A percentile compares a stretch with the other conserved stretches of the same genome.
These are phyloP conservation scores for Letharia columbiana DNA, from an alignment of 495 filamentous ascomycete genomes.

Conservation along the genomic window DNA sequence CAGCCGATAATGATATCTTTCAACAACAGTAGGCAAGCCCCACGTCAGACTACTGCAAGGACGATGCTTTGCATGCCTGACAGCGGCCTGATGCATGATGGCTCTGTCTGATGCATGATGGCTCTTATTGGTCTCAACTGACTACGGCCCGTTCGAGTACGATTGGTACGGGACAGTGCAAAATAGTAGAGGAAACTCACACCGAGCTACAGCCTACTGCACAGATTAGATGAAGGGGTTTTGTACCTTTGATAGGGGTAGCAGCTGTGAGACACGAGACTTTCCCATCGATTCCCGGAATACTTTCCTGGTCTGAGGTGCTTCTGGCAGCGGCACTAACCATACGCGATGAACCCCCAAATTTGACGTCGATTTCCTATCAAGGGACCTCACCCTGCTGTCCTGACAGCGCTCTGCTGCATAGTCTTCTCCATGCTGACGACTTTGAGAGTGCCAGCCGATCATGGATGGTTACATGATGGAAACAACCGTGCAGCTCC, in stretches of 20 bases:
- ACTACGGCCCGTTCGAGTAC: background rate
- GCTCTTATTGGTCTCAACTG: background rate
- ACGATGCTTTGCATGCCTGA: background rate
- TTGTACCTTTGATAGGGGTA: background rate
- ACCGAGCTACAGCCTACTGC: too few species aligned
- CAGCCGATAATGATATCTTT: background rate
- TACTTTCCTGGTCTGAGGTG: background rate
- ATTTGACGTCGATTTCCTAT: background rate
- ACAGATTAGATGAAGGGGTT: background rate
- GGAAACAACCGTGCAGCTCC: background rate
- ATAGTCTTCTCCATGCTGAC: background rate
- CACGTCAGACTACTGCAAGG: background rate
- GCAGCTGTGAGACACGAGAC: background rate
- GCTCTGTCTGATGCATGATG: background rate
- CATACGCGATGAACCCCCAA: background rate
- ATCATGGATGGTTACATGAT: background rate
- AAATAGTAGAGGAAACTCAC: background rate
- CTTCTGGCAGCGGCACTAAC: background rate
- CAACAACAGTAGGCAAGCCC: background rate
- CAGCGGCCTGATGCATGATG: slow-evolving; percentile 6
- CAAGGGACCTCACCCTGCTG: background rate
- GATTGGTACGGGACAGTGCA: background rate
- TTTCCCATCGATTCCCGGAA: background rate
- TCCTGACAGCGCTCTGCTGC: slow-evolving; percentile 3
- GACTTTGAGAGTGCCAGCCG: background rate